These are phyloP conservation scores for Trichoderma atrobrunneum DNA, from an alignment of 2,329 filamentous ascomycete genomes.

Conservation along the genomic window DNA sequence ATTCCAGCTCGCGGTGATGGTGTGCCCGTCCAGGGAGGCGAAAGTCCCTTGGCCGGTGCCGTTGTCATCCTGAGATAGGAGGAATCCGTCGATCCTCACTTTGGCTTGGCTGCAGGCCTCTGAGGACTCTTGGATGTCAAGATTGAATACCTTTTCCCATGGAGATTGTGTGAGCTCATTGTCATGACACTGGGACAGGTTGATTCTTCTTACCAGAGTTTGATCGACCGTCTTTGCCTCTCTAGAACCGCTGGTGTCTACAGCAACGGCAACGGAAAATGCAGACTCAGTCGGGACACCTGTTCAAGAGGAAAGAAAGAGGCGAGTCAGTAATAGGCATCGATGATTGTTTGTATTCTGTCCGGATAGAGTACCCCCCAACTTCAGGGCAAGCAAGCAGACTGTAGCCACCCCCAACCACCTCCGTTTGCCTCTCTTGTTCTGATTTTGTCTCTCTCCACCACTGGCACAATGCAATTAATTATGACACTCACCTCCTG, in stretches of 20 bases:
- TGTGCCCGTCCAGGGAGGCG: conserved; percentile 6
- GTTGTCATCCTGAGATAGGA: conserved; percentile 16
- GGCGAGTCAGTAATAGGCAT: neutral
- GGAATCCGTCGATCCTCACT: conserved; percentile 15
- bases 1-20: conserved; percentile 18
- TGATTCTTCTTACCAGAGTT: conserved; percentile 12
- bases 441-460: neutral
- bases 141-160: neutral
- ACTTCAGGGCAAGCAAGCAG: neutral
- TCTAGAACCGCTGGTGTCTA: neutral
- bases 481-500: neutral
- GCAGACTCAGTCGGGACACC: neutral
- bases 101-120: conserved; percentile 12
- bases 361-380: conserved; percentile 2
- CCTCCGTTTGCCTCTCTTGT: neutral
- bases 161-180: neutral
- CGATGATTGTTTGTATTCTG: neutral
- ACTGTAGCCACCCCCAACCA: neutral
- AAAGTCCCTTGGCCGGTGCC: conserved; percentile 18
- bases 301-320: neutral
- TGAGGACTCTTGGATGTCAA: conserved; percentile 12
- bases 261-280: conserved; percentile 8
- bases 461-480: neutral
- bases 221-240: neutral
- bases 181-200: no score